Evolutionary conservation across 441 rosid genomes (phyloP), one percentile per base, ranked within the genome.

Genomic region (Manihot esculenta): DNA sequence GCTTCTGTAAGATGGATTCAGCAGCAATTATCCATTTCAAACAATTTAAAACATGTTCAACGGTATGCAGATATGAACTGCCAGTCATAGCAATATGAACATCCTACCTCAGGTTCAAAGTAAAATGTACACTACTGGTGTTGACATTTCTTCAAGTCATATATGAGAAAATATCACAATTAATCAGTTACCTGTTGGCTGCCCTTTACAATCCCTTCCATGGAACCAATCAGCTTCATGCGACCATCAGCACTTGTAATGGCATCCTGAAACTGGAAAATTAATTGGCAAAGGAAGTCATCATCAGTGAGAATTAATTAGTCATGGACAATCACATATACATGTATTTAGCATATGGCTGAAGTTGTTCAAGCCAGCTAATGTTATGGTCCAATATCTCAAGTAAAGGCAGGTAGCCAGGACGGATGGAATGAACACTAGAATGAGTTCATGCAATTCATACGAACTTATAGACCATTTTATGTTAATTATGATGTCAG

Each of bases 131-230:
- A 50, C 13, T n/a, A 11, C 7, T 35, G 6, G 7, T 35, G 41
- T 2, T 10, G 20, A 21, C 0, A 53, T 9, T n/a, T 20, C 57
- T 50, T 51, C 63, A 9, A 26, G 24, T 67, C 49, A 18, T 62
- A 18, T 17, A 35, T 21, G 10, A 24, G 55, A 76, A 35, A 74
- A 55, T 27, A 26, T 49, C 44, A 56, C 7, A 73, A 35, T 35
- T 35, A 2, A 7, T 35, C 41, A 35, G 60, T 42, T 71, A 94
- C 92, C 92, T 86, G 99, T 69, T 92, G 90, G 81, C 88, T 90
- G 67, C 92, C 89, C 75, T 86, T 88, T 72, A 84, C 81, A 77
- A 91, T 88, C 75, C 86, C 97, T 78, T 94, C 95, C 95, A 91
- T 85, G 74, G 97, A 91, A 78, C 84, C 82, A 64, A 85, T 83